phyloP scores from a whole-genome alignment of 202 grass and related monocot species.

The Bolboschoenoplectus hybrid region DNA sequence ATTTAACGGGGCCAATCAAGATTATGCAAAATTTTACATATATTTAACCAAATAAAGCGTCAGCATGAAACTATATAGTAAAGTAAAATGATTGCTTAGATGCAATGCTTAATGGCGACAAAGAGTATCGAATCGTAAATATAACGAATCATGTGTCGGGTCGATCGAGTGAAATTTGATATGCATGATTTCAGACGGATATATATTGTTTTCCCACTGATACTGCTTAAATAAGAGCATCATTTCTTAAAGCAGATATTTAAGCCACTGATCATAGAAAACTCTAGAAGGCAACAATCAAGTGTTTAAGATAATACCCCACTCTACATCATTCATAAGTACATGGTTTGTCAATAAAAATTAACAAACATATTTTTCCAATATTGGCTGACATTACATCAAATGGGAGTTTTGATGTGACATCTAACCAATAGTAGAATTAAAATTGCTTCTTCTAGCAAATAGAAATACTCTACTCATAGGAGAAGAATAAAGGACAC shows the following conservation, averaged over 20 bases:
- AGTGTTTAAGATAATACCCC: constrained; percentile 7
- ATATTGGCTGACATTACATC: constrained; percentile 28
- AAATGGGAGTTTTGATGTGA: constrained; percentile 35
- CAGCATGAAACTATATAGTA: neutral
- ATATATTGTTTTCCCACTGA: neutral
- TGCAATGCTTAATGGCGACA: neutral
- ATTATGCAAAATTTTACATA: neutral
- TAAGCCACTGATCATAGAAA: neutral
- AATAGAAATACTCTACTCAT: constrained; percentile 29
- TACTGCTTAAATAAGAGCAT: constrained; percentile 17
- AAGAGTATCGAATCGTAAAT: constrained; percentile 11
- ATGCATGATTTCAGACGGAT: neutral
- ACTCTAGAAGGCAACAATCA: neutral
- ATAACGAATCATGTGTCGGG: neutral
- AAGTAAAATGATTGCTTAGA: neutral
- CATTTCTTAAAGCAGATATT: neutral
- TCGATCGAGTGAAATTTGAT: constrained; percentile 14
- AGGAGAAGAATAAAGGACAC: neutral
- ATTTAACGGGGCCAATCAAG: constrained; percentile 4
- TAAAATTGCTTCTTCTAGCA: constrained; percentile 4
- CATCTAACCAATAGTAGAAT: constrained; percentile 26
- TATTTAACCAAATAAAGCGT: neutral
- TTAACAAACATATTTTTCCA: constrained; percentile 18
- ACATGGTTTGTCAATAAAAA: neutral
- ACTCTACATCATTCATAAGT: constrained; percentile 5